Percentiles rank a stretch among this genome's conserved stretches.
Evolutionary conservation across 177 flowering plant species (phyloP).

Genomic region (Vitis hybrid): DNA sequence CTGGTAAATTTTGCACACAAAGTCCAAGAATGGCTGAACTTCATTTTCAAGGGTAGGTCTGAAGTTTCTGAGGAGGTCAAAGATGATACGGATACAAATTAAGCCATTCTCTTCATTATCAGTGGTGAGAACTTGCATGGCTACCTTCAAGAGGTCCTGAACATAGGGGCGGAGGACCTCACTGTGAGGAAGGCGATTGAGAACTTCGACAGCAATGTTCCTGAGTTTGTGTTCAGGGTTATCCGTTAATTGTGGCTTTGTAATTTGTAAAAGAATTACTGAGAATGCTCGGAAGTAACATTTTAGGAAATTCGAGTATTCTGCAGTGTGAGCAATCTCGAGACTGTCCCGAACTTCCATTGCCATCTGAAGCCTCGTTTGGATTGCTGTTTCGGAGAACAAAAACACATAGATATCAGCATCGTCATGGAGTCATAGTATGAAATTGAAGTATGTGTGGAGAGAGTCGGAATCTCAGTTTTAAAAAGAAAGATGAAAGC

Average conservation of each 20-base stretch:
- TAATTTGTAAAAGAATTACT: conserved; percentile 60
- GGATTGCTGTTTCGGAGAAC: conserved; percentile 46
- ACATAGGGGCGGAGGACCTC: conserved; percentile 97
- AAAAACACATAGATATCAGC: background rate
- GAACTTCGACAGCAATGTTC: conserved; percentile 80
- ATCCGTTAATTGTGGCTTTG: conserved; percentile 81
- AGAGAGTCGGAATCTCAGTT: no score
- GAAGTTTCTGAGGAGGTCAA: conserved; percentile 87
- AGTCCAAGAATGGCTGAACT: conserved; percentile 92
- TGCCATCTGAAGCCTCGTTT: conserved; percentile 75
- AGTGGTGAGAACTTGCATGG: conserved; percentile 90
- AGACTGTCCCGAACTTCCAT: conserved; percentile 95
- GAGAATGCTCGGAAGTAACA: conserved; percentile 88
- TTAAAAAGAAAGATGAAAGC: no score
- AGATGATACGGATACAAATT: conserved; percentile 88
- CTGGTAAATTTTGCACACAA: conserved; percentile 91
- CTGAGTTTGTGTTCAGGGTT: conserved; percentile 88
- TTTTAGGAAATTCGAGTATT: conserved; percentile 83
- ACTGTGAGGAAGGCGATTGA: conserved; percentile 88
- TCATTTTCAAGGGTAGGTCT: conserved; percentile 79
- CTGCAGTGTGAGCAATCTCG: conserved; percentile 92
- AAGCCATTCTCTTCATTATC: conserved; percentile 97
- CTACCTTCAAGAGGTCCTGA: conserved; percentile 88
- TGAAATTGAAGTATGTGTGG: no score
- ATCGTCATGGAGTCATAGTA: no score